Evolutionary conservation across 805 yeast genomes (phyloP), one percentile per base, ranked within the genome.

Genomic region (Metschnikowia lachancei): DNA sequence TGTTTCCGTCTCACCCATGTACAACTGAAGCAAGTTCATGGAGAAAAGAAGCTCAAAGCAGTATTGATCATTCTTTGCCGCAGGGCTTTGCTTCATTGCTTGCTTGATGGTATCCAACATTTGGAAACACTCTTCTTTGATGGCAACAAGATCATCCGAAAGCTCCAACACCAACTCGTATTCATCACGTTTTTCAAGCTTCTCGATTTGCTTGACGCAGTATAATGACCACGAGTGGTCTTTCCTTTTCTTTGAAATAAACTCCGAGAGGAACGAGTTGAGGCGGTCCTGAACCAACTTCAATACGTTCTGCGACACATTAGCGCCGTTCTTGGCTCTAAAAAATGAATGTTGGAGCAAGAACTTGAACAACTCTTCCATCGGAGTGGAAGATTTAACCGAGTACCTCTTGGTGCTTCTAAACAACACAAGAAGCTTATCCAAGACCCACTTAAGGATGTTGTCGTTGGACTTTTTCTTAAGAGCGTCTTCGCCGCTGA

Each of bases 21-120:
- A 90, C 29, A 91, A 72, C 62, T 89, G 96, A 12, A 92, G 60
- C 18, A 90, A 64, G 3, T 84, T 83, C 77, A 87, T 80, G 0
- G 96, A 84, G 46, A 87, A 78, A 37, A 92, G 69, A 31, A 87
- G 67, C 63, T 89, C 95, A 58, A 92, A 84, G 36, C 89, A 85
- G 47, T 70, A 68, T 51, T 83, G 61, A 54, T 80, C 77, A 47
- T 73, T 64, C 58, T 63, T 8, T 50, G 40, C 3, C 57, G 60
- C 20, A 22, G 54, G 67, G 10, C 52, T 44, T 14, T 45, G 43
- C 18, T 56, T 56, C 43, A 50, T 43, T 5, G 58, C 45, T 16
- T 60, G 63, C 24, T 58, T 56, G 26, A 70, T 64, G 1, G 58
- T 46, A 9, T 51, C 48, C 39, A 89, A 67, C 2, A 77, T 66